Evolutionary conservation across 2,329 filamentous ascomycete genomes (phyloP), one percentile per base, ranked within the genome.

Genomic region (Ascosphaera acerosa): DNA sequence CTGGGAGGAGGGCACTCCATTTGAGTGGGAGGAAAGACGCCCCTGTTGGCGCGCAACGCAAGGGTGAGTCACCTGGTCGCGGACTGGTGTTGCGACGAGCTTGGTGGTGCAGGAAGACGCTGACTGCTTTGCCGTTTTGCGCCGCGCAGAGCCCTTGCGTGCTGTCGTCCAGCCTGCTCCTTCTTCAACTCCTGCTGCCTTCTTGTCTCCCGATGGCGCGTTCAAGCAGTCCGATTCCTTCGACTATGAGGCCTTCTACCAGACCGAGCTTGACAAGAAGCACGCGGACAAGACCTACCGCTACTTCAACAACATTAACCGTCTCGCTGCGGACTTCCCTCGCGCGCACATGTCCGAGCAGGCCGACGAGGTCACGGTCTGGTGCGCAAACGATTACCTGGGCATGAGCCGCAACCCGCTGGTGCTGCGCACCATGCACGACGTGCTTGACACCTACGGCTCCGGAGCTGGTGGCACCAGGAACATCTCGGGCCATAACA

Each of bases 241-340:
- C 54, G 66, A 94, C 53, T 97, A 97, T 47, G 71, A 91, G 45
- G 66, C 53, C 29, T 97, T 92, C 55, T 97, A 94, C 57, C 58
- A 72, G 40, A 59, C 59, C 37, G 84, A 97, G 53, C 57, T 97
- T 42, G 80, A 92, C 44, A 94, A 92, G 67, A 97, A 97, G 61
- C 87, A 91, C 65, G 82, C 90, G 64, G 87, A 97, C 64, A 94
- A 92, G 61, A 92, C 82, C 32, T 97, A 97, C 61, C 78, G 87
- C 48, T 94, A 94, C 61, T 97, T 97, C 63, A 97, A 97, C 65
- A 97, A 97, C 62, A 97, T 97, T 69, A 97, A 97, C 49, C 81
- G 87, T 20, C 64, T 97, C 37, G 87, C 87, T 41, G 78, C 87
- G 57, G 80, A 94, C 40, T 97, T 97, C 39, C 87, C 87, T 18